These are phyloP conservation scores for Cucurbita argyrosperma DNA, from an alignment of 306 rosid genomes.

Conservation along the genomic window DNA sequence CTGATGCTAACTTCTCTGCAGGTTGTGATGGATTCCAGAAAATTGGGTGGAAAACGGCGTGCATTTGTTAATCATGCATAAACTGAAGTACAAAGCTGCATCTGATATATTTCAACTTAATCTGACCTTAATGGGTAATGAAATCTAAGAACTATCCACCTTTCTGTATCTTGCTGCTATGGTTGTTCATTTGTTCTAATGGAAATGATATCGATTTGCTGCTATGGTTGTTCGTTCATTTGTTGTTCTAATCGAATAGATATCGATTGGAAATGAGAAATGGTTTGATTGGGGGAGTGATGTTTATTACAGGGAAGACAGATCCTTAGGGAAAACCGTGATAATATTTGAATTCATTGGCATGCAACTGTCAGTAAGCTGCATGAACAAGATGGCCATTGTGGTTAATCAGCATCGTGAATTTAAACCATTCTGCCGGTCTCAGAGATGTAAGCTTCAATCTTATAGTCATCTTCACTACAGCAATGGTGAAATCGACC, in stretches of 20 bases:
- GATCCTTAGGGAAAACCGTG: slow-evolving; percentile 15
- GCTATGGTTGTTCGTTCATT: neutral
- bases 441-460: slow-evolving; percentile 61
- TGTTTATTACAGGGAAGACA: slow-evolving; percentile 2
- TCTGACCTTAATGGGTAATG: slow-evolving; percentile 26
- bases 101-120: slow-evolving; percentile 14
- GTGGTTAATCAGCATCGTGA: slow-evolving; percentile 50
- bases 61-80: slow-evolving; percentile 15
- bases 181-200: neutral
- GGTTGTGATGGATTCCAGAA: slow-evolving; percentile 47
- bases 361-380: slow-evolving; percentile 34
- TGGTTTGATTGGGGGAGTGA: neutral
- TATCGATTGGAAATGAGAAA: neutral
- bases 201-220: neutral
- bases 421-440: slow-evolving; percentile 47
- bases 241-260: no score
- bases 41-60: slow-evolving; percentile 25
- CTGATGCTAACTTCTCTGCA: slow-evolving; percentile 15
- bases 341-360: slow-evolving; percentile 18
- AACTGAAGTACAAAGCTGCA: slow-evolving; percentile 18
- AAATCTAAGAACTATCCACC: neutral
- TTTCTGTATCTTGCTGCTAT: neutral
- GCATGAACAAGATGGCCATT: slow-evolving; percentile 69
- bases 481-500: slow-evolving; percentile 21
- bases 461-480: slow-evolving; percentile 60